phyloP scores from a whole-genome alignment of 2,329 filamentous ascomycete species.

The Hypoxylon sp. region DNA sequence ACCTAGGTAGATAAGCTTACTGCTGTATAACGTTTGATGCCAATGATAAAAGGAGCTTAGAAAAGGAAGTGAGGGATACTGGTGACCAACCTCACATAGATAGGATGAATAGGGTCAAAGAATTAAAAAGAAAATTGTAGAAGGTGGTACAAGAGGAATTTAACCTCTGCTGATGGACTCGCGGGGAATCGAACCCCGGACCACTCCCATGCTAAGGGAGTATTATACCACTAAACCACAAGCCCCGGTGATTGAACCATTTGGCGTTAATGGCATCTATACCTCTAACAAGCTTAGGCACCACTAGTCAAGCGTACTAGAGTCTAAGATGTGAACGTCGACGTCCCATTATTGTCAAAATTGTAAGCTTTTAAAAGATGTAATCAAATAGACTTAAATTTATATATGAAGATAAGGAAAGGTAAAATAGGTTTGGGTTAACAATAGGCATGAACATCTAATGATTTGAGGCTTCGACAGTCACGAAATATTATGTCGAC shows the following conservation, averaged over 20 bases:
- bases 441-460: background rate
- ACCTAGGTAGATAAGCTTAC: too few species aligned
- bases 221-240: conserved; percentile 45
- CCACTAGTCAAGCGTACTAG: background rate
- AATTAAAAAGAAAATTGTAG: background rate
- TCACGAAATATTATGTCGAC: background rate
- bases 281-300: background rate
- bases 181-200: conserved; percentile 62
- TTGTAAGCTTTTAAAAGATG: too few species aligned
- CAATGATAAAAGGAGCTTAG: too few species aligned
- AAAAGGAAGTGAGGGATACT: too few species aligned
- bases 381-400: too few species aligned
- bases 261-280: background rate
- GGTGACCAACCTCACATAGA: too few species aligned
- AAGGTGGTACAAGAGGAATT: conserved; percentile 34
- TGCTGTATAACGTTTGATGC: too few species aligned
- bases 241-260: conserved; percentile 18
- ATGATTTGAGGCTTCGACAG: too few species aligned
- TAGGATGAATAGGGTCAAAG: too few species aligned
- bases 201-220: conserved; percentile 56
- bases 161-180: conserved; percentile 53
- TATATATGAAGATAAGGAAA: too few species aligned
- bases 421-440: background rate
- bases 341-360: too few species aligned
- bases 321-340: too few species aligned